Evolutionary conservation across 768 basidiomycete species (phyloP).

Genomic region (Hygrophoropsis aurantiaca): DNA sequence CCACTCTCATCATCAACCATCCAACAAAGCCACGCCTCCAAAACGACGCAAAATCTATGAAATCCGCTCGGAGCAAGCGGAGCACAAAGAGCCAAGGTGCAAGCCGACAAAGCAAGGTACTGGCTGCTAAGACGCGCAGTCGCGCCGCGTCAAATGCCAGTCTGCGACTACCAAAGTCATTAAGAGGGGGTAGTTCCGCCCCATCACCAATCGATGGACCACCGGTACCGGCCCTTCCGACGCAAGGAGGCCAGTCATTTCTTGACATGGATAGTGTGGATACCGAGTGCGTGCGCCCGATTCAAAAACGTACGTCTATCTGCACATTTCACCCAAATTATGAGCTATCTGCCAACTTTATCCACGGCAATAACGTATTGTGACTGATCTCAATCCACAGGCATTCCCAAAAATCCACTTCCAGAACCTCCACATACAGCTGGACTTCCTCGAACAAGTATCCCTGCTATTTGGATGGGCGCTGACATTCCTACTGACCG

Average conservation of each 20-base stretch:
- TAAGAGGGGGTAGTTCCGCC: conserved; percentile 31
- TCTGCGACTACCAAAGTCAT: conserved; percentile 53
- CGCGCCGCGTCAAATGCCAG: conserved; percentile 64
- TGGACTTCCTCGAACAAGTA: conserved; percentile 16
- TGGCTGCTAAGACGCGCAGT: conserved; percentile 66
- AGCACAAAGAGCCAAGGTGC: conserved; percentile 23
- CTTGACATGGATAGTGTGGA: conserved; percentile 32
- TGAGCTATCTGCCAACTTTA: not conserved
- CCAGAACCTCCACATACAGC: conserved; percentile 20
- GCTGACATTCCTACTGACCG: conserved; percentile 31
- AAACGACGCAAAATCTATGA: conserved; percentile 23
- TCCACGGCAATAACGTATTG: too few species aligned
- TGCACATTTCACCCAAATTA: not conserved
- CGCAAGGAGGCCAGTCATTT: conserved; percentile 24
- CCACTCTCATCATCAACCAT: conserved; percentile 29
- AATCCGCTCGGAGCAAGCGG: conserved; percentile 16
- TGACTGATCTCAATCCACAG: too few species aligned
- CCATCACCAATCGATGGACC: conserved; percentile 30
- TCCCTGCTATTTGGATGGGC: conserved; percentile 54
- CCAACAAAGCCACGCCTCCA: conserved; percentile 9
- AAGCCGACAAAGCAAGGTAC: conserved; percentile 45
- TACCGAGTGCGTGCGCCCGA: conserved; percentile 32
- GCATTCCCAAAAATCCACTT: conserved; percentile 13
- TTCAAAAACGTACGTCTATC: conserved; percentile 10
- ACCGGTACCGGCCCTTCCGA: conserved; percentile 29